Evolutionary conservation across 2,329 filamentous ascomycete species (phyloP), one percentile per base, ranked within the genome.

Genomic region (Graphilbum fragrans): DNA sequence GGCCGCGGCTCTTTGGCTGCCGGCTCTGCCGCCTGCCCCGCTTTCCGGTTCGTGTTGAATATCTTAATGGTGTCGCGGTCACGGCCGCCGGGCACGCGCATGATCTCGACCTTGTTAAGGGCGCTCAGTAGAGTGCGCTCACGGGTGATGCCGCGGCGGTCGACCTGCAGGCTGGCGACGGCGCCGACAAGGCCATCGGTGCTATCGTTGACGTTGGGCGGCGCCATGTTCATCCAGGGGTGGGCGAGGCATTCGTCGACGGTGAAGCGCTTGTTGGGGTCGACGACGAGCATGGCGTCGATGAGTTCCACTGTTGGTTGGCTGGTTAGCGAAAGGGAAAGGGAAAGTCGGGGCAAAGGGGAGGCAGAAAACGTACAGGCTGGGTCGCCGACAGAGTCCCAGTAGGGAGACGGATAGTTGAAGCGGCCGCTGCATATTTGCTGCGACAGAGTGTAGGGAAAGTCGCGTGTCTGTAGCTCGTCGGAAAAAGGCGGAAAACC

Each of bases 401-500:
- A 98, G 61, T 96, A 96, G 0, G 92, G 92, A 2, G 86, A 93
- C 1, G 92, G 90, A 55, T 95, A 98, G 59, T 95, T 85, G 55
- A 94, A 98, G 18, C 79, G 74, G 16, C 86, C 92, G 59, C 76
- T 74, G 59, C 83, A 88, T 62, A 94, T 96, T 63, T 96, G 88
- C 52, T 94, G 82, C 2, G 82, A 83, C 35, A 96, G 69, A 0
- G 74, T 86, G 56, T 86, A 95, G 2, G 92, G 92, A 50, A 88
- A 92, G 35, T 94, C 80, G 29, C 63, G 63, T 1, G 78, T 80
- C 61, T 80, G 85, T 0, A 96, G 76, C 61, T 98, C 92, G 53
- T 98, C 92, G 0, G 86, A 94, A 62, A 98, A 98, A 0, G 92
- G 92, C 5, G 90, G 92, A 55, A 96, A 96, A 29, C 92, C 92